Evolutionary conservation across 305 asterid genomes (phyloP).

Genomic region (Fraxinus baroniana): DNA sequence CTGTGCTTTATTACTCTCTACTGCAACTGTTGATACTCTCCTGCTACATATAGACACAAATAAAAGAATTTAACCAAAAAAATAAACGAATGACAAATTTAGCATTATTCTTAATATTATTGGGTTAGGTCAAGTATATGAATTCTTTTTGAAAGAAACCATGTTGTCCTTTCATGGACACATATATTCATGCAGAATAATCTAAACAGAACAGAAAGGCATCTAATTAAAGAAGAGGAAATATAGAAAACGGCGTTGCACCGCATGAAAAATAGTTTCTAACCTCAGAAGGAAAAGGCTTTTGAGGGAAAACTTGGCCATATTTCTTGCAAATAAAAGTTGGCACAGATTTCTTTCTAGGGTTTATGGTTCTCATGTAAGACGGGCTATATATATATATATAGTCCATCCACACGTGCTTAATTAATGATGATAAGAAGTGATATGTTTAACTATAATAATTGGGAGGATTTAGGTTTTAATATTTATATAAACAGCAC

Average conservation of each 20-base stretch:
- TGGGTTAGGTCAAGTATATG: neutral
- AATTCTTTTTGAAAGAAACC: neutral
- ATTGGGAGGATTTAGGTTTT: neutral
- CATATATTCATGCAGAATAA: neutral
- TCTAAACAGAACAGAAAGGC: neutral
- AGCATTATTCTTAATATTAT: neutral
- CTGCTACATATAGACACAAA: slow-evolving; percentile 17
- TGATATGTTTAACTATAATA: neutral
- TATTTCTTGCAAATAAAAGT: neutral
- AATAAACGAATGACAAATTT: neutral
- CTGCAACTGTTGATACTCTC: slow-evolving; percentile 29
- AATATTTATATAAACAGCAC: neutral
- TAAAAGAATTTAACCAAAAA: neutral
- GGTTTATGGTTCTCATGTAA: neutral
- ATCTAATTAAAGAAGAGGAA: neutral
- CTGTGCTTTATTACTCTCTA: slow-evolving; percentile 17
- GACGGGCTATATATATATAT: neutral
- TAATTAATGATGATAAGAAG: no score
- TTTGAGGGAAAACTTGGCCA: slow-evolving; percentile 23
- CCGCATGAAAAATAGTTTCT: slow-evolving; percentile 8
- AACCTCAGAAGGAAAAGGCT: slow-evolving; percentile 30
- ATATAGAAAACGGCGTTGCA: neutral
- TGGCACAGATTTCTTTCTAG: neutral
- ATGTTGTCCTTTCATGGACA: neutral
- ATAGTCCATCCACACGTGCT: neutral